Evolutionary conservation across 768 basidiomycete species (phyloP).

Genomic region (Cystofilobasidium bisporidii): DNA sequence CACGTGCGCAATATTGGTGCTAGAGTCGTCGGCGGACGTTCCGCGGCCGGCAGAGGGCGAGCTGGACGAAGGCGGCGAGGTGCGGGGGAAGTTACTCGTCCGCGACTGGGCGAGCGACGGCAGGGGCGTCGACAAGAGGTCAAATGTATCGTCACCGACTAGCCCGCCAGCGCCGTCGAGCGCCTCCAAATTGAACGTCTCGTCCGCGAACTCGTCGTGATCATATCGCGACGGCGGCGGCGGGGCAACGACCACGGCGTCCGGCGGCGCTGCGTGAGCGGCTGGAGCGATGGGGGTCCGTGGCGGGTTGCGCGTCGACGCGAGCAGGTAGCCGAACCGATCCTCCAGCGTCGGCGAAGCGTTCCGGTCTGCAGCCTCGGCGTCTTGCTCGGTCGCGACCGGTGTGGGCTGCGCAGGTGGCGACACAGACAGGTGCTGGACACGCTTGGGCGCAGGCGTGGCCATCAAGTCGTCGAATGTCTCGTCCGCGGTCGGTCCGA

Average conservation of each 20-base stretch:
- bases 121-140: background rate
- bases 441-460: background rate
- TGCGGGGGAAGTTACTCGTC: background rate
- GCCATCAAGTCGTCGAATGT: constrained; percentile 1
- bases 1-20: background rate
- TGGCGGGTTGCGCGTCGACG: background rate
- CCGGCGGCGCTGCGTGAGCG: background rate
- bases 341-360: background rate
- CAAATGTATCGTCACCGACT: background rate
- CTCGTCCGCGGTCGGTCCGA: background rate
- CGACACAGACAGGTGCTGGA: background rate
- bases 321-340: background rate
- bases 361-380: background rate
- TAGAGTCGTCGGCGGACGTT: background rate
- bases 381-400: background rate
- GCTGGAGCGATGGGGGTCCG: background rate
- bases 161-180: background rate
- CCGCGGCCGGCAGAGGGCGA: background rate
- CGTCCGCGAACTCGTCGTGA: background rate
- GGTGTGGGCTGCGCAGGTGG: background rate
- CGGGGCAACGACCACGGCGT: too few species aligned
- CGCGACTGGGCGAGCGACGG: background rate
- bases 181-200: background rate
- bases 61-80: background rate
- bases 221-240: background rate